These are phyloP conservation scores for Jasminum sambac DNA, from an alignment of 257 asterid species.

Conservation along the genomic window DNA sequence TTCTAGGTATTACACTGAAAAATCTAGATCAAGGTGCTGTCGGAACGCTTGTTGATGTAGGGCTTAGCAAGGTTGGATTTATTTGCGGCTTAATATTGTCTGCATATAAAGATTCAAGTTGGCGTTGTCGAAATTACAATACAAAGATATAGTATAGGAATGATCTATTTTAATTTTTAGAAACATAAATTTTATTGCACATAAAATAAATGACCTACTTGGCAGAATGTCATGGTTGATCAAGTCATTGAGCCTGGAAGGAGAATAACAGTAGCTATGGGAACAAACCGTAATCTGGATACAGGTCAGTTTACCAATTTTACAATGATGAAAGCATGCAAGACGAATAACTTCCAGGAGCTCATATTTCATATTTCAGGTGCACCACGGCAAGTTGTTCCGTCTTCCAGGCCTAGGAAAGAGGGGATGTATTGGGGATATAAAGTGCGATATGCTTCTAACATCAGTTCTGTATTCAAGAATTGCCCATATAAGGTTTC, in stretches of 20 bases:
- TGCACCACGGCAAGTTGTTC: slow-evolving; percentile 60
- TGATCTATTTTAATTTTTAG: background rate
- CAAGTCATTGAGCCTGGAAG: slow-evolving; percentile 73
- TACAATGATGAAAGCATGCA: slow-evolving; percentile 4
- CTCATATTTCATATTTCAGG: slow-evolving; percentile 42
- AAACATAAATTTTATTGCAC: slow-evolving; percentile 14
- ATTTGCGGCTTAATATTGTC: slow-evolving; percentile 10
- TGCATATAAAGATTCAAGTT: background rate
- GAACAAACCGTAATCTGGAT: slow-evolving; percentile 65
- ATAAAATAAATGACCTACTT: slow-evolving; percentile 21
- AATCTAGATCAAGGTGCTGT: slow-evolving; percentile 39
- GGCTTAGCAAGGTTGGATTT: slow-evolving; percentile 74
- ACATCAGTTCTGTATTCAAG: slow-evolving; percentile 72
- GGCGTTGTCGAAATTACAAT: no score
- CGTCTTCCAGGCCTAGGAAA: slow-evolving; percentile 76
- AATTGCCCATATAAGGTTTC: slow-evolving; percentile 76
- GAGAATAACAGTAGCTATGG: slow-evolving; percentile 96
- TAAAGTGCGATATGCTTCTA: slow-evolving; percentile 84
- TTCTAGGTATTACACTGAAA: slow-evolving; percentile 69
- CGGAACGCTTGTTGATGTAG: slow-evolving; percentile 85
- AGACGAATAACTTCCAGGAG: slow-evolving; percentile 11
- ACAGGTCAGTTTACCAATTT: slow-evolving; percentile 49
- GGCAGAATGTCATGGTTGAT: slow-evolving; percentile 72
- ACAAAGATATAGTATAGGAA: background rate
- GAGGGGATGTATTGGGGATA: slow-evolving; percentile 97